A percentile compares a stretch with the other conserved stretches of the same genome.
phyloP scores from a whole-genome alignment of 495 filamentous ascomycete genomes.

The Daldinia grandis region DNA sequence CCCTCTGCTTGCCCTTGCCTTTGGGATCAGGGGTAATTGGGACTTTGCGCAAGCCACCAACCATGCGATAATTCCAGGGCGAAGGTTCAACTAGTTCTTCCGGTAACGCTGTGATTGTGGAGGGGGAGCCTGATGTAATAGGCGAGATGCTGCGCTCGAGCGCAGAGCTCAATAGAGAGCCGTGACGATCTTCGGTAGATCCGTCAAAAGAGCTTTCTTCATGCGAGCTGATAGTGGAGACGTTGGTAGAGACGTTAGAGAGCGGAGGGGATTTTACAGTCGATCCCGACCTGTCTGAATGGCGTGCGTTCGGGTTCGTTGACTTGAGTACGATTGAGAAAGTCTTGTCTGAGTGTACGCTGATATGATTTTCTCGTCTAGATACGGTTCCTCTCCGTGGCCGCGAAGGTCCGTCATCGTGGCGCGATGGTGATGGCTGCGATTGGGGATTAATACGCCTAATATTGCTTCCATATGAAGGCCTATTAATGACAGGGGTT shows the following conservation, averaged over 20 bases:
- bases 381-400: slow-evolving; percentile 45
- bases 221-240: slow-evolving; percentile 55
- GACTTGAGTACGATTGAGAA: slow-evolving; percentile 53
- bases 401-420: slow-evolving; percentile 33
- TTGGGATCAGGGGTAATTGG: slow-evolving; percentile 59
- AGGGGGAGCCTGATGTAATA: slow-evolving; percentile 43
- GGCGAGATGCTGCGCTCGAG: slow-evolving; percentile 52
- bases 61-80: slow-evolving; percentile 63
- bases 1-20: slow-evolving; percentile 50
- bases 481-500: slow-evolving; percentile 43
- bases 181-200: slow-evolving; percentile 55
- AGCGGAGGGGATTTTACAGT: slow-evolving; percentile 39
- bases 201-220: slow-evolving; percentile 56
- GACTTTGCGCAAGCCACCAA: slow-evolving; percentile 64
- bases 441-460: slow-evolving; percentile 43
- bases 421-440: slow-evolving; percentile 33
- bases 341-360: slow-evolving; percentile 58
- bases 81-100: slow-evolving; percentile 53
- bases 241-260: slow-evolving; percentile 40
- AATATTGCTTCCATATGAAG: slow-evolving; percentile 44
- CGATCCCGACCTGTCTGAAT: slow-evolving; percentile 46
- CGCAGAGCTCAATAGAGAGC: slow-evolving; percentile 55
- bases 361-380: slow-evolving; percentile 52
- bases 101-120: slow-evolving; percentile 50
- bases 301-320: slow-evolving; percentile 25